Percentiles rank a stretch among this genome's conserved stretches.
These are phyloP conservation scores for Rosa lucieae DNA, from an alignment of 306 rosid species.

Conservation along the genomic window DNA sequence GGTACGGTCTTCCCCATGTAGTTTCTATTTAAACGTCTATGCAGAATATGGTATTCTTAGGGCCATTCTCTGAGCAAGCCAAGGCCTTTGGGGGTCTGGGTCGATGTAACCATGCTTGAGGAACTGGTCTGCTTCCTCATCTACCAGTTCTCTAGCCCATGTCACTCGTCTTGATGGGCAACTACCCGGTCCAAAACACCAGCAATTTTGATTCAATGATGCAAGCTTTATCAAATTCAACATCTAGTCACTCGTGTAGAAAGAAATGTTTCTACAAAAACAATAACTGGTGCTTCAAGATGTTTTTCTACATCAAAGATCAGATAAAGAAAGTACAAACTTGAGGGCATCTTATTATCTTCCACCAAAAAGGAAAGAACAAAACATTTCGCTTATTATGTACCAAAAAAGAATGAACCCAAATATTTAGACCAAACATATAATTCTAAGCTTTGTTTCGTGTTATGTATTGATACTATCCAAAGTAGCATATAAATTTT, in stretches of 20 bases:
- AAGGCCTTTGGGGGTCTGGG: conserved; percentile 63
- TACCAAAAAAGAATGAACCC: neutral
- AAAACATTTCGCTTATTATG: neutral
- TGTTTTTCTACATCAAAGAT: neutral
- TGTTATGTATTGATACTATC: neutral
- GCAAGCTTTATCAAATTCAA: neutral
- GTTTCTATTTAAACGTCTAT: conserved; percentile 24
- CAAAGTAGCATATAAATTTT: too few species aligned
- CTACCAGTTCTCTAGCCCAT: conserved; percentile 64
- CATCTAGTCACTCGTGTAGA: too few species aligned
- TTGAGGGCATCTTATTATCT: neutral
- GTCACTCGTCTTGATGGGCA: conserved; percentile 54
- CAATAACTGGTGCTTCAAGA: neutral
- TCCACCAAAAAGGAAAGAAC: neutral
- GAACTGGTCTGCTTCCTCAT: conserved; percentile 72
- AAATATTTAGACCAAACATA: neutral
- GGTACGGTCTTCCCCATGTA: conserved; percentile 5
- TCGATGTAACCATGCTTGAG: conserved; percentile 66
- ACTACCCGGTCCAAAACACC: conserved; percentile 83
- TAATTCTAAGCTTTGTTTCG: neutral
- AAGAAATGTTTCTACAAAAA: neutral
- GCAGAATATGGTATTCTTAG: conserved; percentile 72
- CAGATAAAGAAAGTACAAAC: neutral
- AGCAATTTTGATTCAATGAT: conserved; percentile 30
- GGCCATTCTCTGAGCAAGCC: conserved; percentile 89